Evolutionary conservation across 1,284 basidiomycete species (phyloP), one percentile per base, ranked within the genome.

Genomic region (Sporisorium graminicola): DNA sequence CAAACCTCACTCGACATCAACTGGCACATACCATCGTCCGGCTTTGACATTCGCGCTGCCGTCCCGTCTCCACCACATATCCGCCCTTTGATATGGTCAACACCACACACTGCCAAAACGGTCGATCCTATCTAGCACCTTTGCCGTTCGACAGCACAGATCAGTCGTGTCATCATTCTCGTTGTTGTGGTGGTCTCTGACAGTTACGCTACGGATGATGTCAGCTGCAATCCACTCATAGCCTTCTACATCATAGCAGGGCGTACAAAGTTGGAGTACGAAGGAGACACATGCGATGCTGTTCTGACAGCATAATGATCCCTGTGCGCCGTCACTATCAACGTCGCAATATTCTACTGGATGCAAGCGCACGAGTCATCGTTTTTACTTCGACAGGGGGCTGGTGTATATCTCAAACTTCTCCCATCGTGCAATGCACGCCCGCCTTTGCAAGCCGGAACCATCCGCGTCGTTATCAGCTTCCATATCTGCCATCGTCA

Each of bases 1-100:
- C 16, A 12, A 35, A 22, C 27, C n/a, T 44, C 26, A n/a, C 57
- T 49, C 58, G 58, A 60, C 42, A 42, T 50, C 22, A 60, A 44
- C 40, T 37, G 49, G 31, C 50, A 27, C 20, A 8, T 16, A 37
- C 18, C 53, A 46, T 46, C 31, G 24, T 51, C n/a, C 50, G 8
- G 16, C 54, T 16, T 40, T 12, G 9, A 27, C 22, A n/a, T 29
- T 35, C 26, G n/a, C 29, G 37, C 35, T 46, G 7, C 4, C 47
- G 29, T 27, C 26, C 6, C 44, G 5, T 37, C 44, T 16, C 27
- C n/a, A 20, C 26, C 13, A 24, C 33, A 13, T n/a, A 16, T 12
- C 49, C 49, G n/a, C n/a, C 22, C 13, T 31, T 52, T 37, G 22
- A 37, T 14, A 24, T 37, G 33, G 24, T 52, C n/a, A 37, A 13